Base-by-base conservation (phyloP, 2,329 filamentous ascomycete genomes). In the Scedosporium dehoogii region DNA sequence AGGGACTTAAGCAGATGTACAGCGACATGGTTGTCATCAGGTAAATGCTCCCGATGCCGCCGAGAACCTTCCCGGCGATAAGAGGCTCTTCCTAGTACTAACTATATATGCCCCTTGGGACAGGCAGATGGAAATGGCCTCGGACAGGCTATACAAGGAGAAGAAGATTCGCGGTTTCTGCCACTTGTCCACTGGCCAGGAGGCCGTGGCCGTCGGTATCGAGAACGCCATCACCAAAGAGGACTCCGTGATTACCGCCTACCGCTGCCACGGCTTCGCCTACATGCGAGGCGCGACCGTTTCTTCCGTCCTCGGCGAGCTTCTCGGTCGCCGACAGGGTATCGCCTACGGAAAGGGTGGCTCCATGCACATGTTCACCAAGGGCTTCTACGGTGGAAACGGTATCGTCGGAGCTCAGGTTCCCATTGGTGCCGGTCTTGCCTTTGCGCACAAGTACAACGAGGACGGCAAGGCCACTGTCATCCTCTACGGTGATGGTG, bases 111-210 rank as follows among this genome's bases (percentile, higher is more conserved):
- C 33, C 27, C n/a, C 23, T 12, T 27, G 29, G 18, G 66, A 62
- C 70, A 96, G 92, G 80, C 94, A 96, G 77, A 96, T 99, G 94
- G 94, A 99, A 81, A 96, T 99, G 93, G 92, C 93, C 69, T 92
- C 94, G 80, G 94, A 99, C 76, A 87, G 93, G 75, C 83, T 99
- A 73, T 99, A 99, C 90, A 99, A 99, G 84, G 94, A 97, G 84
- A 99, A 99, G 89, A 97, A 99, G 85, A 97, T 99, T 72, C 90
- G 94, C 72, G 94, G 94, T 81, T 99, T 99, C 89, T 99, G 94
- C 82, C 94, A 99, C 81, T 80, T 99, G 78, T 97, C 94, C 64
- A 96, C 90, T 64, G 94, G 94, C 66, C 94, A 99, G 80, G 94
- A 99, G 84, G 94, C 94, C 68, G 94, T 99, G 68, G 92, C 94